Evolutionary conservation across 257 asterid genomes (phyloP), one percentile per base, ranked within the genome.

Genomic region (Striga asiatica): DNA sequence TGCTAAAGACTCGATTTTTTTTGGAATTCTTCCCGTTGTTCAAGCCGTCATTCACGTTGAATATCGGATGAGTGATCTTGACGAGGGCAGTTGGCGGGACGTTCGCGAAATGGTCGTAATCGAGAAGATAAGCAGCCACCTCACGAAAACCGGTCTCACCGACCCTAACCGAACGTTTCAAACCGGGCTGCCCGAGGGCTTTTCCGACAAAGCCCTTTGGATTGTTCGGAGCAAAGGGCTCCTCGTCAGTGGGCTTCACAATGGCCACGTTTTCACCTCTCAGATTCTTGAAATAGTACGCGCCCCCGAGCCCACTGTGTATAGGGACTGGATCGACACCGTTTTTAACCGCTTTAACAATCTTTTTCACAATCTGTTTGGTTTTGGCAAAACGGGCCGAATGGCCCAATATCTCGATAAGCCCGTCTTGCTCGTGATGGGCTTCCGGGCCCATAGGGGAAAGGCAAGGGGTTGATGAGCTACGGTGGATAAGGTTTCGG

Each of bases 201-300:
- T 87, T 91, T 21, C 98, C 98, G 22, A 87, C 83, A 72, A 91
- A 91, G 25, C 98, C 98, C 76, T 91, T 91, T 0, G 98, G 98
- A 52, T 91, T 91, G 64, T 91, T 87, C 0, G 98, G 98, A 8
- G 98, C 98, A 62, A 80, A 91, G 1, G 98, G 98, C 28, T 91
- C 98, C 66, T 91, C 98, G 45, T 91, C 98, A 0, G 95, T 91
- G 28, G 98, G 98, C 83, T 91, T 91, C 66, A 91, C 98, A 49
- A 91, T 84, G 49, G 96, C 96, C 32, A 91, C 93, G 70, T 77
- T 75, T 74, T 84, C 95, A 13, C 98, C 98, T 52, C 88, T 59
- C 50, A 55, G 72, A 66, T 91, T 84, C 66, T 93, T 66, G 58
- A 91, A 91, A 70, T 70, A 91, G 51, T 91, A 91, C 0, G 97